Percentiles rank a stretch among this genome's conserved stretches.
phyloP scores from a whole-genome alignment of 176 grass and related monocot genomes.

The Oryza longistaminata region DNA sequence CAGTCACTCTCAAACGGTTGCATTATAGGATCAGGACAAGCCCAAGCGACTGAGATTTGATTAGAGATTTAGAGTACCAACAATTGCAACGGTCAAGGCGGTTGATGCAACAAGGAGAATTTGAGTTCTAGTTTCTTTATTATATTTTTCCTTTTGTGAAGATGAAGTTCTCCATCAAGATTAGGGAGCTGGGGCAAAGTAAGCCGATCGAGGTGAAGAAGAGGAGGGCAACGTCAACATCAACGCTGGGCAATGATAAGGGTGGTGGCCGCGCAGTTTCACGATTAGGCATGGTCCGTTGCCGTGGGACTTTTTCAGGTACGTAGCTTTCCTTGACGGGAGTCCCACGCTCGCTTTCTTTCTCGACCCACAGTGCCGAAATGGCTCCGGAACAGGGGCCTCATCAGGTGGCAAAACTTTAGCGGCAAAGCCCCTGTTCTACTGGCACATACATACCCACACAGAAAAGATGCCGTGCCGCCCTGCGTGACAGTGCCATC shows the following conservation, averaged over 20 bases:
- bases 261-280: conserved; percentile 43
- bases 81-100: not conserved
- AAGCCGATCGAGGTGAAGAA: not conserved
- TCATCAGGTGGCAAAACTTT: conserved; percentile 29
- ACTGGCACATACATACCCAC: not conserved
- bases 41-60: not conserved
- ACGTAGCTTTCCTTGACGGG: conserved; percentile 20
- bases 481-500: not conserved
- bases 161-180: not conserved
- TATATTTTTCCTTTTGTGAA: not conserved
- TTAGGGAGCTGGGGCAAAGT: not conserved
- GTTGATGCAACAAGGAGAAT: not conserved
- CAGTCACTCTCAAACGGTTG: not conserved
- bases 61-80: not conserved
- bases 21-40: not conserved
- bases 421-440: not conserved
- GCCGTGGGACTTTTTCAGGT: conserved; percentile 28
- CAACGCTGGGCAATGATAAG: not conserved
- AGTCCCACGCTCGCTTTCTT: conserved; percentile 18
- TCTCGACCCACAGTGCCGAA: not conserved
- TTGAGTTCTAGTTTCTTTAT: not conserved
- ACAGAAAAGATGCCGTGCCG: not conserved
- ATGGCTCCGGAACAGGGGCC: not conserved
- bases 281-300: conserved; percentile 32
- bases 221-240: conserved; percentile 14